Conservation (phyloP, 176 grass and related monocot genomes). For the Paspalum vaginatum region DNA sequence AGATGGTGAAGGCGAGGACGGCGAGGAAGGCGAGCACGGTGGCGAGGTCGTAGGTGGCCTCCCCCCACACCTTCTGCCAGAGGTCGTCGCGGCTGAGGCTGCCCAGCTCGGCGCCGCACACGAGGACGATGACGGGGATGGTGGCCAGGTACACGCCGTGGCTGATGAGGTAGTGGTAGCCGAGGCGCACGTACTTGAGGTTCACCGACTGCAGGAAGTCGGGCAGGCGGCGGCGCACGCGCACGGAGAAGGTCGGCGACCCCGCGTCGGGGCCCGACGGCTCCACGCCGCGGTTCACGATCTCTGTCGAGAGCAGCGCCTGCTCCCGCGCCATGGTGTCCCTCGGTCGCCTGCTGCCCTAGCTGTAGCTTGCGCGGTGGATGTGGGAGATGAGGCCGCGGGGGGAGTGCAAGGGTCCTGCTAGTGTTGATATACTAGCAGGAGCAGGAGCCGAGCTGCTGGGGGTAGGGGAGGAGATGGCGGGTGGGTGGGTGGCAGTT, state of each 20-base stretch:
- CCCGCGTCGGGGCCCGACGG: slow-evolving; percentile 90
- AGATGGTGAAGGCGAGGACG: slow-evolving; percentile 88
- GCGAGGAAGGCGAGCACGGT: slow-evolving; percentile 90
- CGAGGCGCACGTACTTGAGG: slow-evolving; percentile 91
- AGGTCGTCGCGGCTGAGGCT: slow-evolving; percentile 90
- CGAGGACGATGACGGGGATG: slow-evolving; percentile 82
- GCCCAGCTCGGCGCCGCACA: slow-evolving; percentile 90
- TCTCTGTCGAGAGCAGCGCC: slow-evolving; percentile 87
- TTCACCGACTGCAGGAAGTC: slow-evolving; percentile 99
- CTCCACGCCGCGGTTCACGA: slow-evolving; percentile 93
- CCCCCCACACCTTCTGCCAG: slow-evolving; percentile 84
- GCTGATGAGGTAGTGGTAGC: slow-evolving; percentile 96
- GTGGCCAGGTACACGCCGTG: slow-evolving; percentile 92
- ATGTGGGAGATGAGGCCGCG: neutral
- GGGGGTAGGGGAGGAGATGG: slow-evolving; percentile 46
- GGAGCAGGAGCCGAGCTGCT: neutral
- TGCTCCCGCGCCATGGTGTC: slow-evolving; percentile 80
- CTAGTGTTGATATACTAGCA: slow-evolving; percentile 40
- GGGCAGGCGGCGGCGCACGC: slow-evolving; percentile 84
- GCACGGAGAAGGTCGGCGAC: slow-evolving; percentile 87
- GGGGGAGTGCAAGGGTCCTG: slow-evolving; percentile 6
- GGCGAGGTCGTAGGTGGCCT: slow-evolving; percentile 94
- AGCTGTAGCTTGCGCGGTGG: too few species aligned
- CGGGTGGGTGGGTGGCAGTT: slow-evolving; percentile 52
- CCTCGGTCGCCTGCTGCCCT: too few species aligned